phyloP scores from a whole-genome alignment of 306 rosid species.

The Castanea mollissima region DNA sequence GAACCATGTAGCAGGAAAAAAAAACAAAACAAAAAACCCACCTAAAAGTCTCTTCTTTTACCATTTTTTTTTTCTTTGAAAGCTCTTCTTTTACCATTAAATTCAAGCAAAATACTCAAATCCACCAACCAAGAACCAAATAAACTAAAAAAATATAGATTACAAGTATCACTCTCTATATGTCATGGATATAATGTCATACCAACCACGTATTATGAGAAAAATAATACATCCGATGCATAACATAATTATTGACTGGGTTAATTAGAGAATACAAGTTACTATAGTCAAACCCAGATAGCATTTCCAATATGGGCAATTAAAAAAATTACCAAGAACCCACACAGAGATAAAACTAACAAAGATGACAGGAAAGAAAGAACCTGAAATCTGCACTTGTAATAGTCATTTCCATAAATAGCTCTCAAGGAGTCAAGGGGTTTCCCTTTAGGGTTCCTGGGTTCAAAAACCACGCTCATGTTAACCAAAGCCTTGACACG shows the following conservation, averaged over 20 bases:
- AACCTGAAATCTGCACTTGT: slow-evolving; percentile 78
- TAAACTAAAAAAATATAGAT: background rate
- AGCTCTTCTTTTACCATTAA: background rate
- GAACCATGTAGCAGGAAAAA: background rate
- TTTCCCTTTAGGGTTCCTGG: slow-evolving; percentile 54
- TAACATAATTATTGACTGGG: too few species aligned
- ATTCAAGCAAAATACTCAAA: background rate
- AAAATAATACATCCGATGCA: too few species aligned
- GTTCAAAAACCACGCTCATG: slow-evolving; percentile 50
- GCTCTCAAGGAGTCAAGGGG: slow-evolving; percentile 42
- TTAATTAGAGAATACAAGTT: too few species aligned
- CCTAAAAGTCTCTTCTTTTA: too few species aligned
- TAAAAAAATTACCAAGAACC: background rate
- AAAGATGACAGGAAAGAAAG: background rate
- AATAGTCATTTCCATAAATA: slow-evolving; percentile 59
- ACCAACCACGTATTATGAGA: too few species aligned
- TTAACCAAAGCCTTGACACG: slow-evolving; percentile 59
- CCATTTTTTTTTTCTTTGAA: too few species aligned
- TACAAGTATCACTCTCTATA: too few species aligned
- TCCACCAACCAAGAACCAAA: background rate
- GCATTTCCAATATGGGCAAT: too few species aligned
- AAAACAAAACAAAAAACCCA: too few species aligned
- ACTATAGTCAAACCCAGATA: too few species aligned
- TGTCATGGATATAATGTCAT: too few species aligned
- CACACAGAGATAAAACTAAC: background rate